Evolutionary conservation across 2,329 filamentous ascomycete species (phyloP), one percentile per base, ranked within the genome.

Genomic region (Pestalotiopsis sp.): DNA sequence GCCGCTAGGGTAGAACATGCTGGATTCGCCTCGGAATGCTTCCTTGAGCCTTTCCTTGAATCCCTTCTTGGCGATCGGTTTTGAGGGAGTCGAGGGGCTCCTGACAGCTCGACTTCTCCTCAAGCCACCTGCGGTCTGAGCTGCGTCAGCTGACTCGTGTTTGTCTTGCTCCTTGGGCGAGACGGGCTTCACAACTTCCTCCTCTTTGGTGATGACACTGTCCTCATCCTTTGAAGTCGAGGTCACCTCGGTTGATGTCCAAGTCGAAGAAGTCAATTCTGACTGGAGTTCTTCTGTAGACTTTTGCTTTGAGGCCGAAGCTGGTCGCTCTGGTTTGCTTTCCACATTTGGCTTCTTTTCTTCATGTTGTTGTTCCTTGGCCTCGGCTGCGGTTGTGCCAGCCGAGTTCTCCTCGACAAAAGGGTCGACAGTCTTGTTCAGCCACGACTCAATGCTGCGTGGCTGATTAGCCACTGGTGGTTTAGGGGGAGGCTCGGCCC

Each of bases 381-480:
- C 74, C 25, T 76, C 74, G 4, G 27, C 36, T 62, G 59, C 31
- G 20, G 67, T 45, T 58, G 71, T 67, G 14, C 64, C 23, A 14
- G 71, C 67, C 68, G 68, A 17, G 66, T 63, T 17, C 72, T 62
- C 2, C 17, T 90, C 88, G 2, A 90, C 82, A 74, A 90, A 90
- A 3, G 89, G 88, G 72, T 91, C 89, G 14, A 90, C 85, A 0
- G 89, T 91, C 25, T 82, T 84, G 73, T 87, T 88, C 31, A 91
- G 80, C 89, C 89, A 91, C 25, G 85, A 90, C 75, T 91, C 89
- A 66, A 91, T 91, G 73, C 85, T 91, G 1, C 86, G 87, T 4
- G 89, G 89, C 58, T 88, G 85, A 69, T 91, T 90, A 2, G 79
- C 79, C 2, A 82, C 79, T 7, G 84, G 31, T 36, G 31, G 83